These are phyloP conservation scores for Mycena metata DNA, from an alignment of 768 basidiomycete species.

Conservation along the genomic window DNA sequence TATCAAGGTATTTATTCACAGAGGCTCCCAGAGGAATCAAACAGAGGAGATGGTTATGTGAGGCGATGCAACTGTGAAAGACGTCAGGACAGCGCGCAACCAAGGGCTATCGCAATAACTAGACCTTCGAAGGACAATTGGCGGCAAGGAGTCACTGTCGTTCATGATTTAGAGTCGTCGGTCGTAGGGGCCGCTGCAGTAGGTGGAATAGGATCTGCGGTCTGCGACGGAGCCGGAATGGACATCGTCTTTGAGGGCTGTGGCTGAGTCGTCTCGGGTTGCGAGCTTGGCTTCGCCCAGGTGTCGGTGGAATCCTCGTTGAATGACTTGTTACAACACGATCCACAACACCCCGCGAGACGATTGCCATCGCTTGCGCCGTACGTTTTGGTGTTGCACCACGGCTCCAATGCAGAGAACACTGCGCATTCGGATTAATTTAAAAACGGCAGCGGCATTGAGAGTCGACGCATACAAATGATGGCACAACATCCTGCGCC, in stretches of 20 bases:
- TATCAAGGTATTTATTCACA: too few relatives aligned
- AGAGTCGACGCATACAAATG: slow-evolving; percentile 41
- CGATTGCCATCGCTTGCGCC: slow-evolving; percentile 52
- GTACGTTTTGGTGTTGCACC: slow-evolving; percentile 47
- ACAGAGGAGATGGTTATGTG: too few relatives aligned
- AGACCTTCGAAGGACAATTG: too few relatives aligned
- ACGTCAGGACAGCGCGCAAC: too few relatives aligned
- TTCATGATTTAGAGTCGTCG: not conserved
- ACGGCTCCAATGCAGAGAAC: slow-evolving; percentile 32
- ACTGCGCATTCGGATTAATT: slow-evolving; percentile 21
- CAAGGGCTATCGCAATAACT: too few relatives aligned
- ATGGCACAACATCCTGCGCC: slow-evolving; percentile 43
- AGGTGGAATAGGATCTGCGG: not conserved
- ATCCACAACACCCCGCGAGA: slow-evolving; percentile 59
- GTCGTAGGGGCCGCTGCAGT: not conserved
- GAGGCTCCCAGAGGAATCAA: too few relatives aligned
- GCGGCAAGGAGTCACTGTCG: too few relatives aligned
- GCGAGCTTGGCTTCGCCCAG: slow-evolving; percentile 46
- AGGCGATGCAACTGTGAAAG: too few relatives aligned
- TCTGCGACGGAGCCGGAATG: not conserved
- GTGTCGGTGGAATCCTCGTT: slow-evolving; percentile 61
- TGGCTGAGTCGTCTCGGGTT: slow-evolving; percentile 39
- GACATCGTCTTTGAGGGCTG: slow-evolving; percentile 45
- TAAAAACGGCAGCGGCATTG: slow-evolving; percentile 18
- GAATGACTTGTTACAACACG: slow-evolving; percentile 59